phyloP scores from a whole-genome alignment of 768 basidiomycete species.

The Kwoniella botswanensis region DNA sequence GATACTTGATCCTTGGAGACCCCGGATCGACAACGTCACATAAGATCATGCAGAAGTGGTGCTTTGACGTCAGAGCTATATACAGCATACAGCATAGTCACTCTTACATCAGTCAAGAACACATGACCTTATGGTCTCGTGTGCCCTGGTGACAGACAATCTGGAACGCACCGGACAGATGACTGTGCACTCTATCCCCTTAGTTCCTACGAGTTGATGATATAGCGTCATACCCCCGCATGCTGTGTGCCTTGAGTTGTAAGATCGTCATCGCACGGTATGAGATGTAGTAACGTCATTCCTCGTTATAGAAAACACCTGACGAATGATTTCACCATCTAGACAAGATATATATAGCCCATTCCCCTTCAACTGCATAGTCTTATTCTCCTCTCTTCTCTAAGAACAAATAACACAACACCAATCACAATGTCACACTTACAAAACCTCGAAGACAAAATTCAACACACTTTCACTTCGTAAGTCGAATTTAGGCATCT shows the following conservation, averaged over 20 bases:
- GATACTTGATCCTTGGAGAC: conserved; percentile 5
- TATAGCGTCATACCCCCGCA: neutral
- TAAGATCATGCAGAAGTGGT: neutral
- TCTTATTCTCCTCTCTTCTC: neutral
- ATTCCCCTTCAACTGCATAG: neutral
- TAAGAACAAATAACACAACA: conserved; percentile 11
- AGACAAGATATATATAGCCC: conserved; percentile 8
- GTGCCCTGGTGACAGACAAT: neutral
- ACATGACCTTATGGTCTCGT: neutral
- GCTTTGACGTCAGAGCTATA: conserved; percentile 25
- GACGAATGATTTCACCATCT: conserved; percentile 3
- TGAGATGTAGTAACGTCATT: neutral
- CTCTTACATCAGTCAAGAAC: neutral
- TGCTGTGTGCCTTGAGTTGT: neutral
- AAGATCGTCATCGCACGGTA: neutral
- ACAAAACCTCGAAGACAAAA: conserved; percentile 17
- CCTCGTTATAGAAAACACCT: neutral
- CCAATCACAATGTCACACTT: conserved; percentile 19
- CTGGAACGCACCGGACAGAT: neutral
- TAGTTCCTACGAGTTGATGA: neutral
- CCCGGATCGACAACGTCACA: conserved; percentile 29
- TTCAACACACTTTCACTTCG: conserved; percentile 28
- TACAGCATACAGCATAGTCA: neutral
- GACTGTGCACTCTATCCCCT: neutral
- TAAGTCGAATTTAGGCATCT: neutral